Evolutionary conservation across 345 rosid genomes (phyloP).

Genomic region (Camelina laxa): DNA sequence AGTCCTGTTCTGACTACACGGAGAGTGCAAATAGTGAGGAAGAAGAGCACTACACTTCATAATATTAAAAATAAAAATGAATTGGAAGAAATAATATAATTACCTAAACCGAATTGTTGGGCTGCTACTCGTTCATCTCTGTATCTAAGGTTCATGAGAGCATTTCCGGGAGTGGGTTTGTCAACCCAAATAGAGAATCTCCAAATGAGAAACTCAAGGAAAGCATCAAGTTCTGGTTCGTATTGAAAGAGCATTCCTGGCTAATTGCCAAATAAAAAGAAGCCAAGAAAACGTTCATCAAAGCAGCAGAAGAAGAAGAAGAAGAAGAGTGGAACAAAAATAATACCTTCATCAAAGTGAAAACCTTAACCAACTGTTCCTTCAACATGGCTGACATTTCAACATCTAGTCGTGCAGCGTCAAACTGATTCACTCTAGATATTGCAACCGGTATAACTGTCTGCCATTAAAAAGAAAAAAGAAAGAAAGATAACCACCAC

Average conservation of each 20-base stretch:
- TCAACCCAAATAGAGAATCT: slow-evolving; percentile 99
- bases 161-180: slow-evolving; percentile 98
- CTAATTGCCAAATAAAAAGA: slow-evolving; percentile 68
- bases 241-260: slow-evolving; percentile 99
- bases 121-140: slow-evolving; percentile 77
- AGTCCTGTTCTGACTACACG: slow-evolving; percentile 83
- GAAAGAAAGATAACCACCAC: neutral
- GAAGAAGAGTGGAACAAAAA: neutral
- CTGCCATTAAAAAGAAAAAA: slow-evolving; percentile 43
- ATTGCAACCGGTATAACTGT: slow-evolving; percentile 65
- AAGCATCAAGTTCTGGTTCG: slow-evolving; percentile 99
- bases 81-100: slow-evolving; percentile 27
- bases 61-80: neutral
- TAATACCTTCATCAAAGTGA: slow-evolving; percentile 80
- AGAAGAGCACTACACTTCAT: neutral
- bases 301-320: neutral
- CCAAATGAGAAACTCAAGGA: slow-evolving; percentile 99
- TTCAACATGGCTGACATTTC: slow-evolving; percentile 98
- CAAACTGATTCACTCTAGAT: slow-evolving; percentile 96
- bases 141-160: slow-evolving; percentile 89
- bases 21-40: slow-evolving; percentile 28
- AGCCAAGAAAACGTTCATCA: neutral
- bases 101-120: slow-evolving; percentile 60
- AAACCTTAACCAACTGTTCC: slow-evolving; percentile 91
- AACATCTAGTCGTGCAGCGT: slow-evolving; percentile 89